These are phyloP conservation scores for Platanus orientalis DNA, from an alignment of 164 flowering plant genomes.

Conservation along the genomic window DNA sequence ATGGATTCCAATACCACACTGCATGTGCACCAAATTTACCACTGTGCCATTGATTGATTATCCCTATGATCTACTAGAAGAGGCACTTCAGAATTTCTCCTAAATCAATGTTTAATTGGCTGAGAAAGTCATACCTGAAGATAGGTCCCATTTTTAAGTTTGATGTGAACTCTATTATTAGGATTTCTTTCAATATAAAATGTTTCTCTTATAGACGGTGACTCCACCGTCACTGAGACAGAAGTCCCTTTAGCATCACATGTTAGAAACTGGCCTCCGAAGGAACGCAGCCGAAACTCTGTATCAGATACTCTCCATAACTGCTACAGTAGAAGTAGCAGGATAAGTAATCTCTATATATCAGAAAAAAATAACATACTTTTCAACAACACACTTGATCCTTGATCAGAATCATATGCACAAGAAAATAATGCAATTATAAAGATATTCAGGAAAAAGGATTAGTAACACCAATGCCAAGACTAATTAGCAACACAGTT, in stretches of 20 bases:
- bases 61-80: not conserved
- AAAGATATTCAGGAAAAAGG: too few species aligned
- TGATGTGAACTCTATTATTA: conserved; percentile 53
- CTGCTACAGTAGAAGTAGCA: conserved; percentile 36
- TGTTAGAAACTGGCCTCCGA: conserved; percentile 64
- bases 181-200: conserved; percentile 60
- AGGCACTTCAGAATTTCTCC: not conserved
- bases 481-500: too few species aligned
- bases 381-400: too few species aligned
- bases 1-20: not conserved
- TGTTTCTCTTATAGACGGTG: conserved; percentile 49
- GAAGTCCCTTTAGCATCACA: conserved; percentile 46
- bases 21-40: not conserved
- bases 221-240: conserved; percentile 48
- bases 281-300: conserved; percentile 62
- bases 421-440: too few species aligned
- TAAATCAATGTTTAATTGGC: not conserved
- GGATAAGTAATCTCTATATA: conserved; percentile 7
- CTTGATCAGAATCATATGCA: too few species aligned
- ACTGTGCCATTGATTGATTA: not conserved
- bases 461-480: too few species aligned
- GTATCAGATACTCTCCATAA: conserved; percentile 78
- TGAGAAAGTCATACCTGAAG: conserved; percentile 50
- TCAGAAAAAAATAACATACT: not conserved
- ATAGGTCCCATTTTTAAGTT: conserved; percentile 53